phyloP scores from a whole-genome alignment of 352 stramenopile species.

The Phytophthora hibernalis region DNA sequence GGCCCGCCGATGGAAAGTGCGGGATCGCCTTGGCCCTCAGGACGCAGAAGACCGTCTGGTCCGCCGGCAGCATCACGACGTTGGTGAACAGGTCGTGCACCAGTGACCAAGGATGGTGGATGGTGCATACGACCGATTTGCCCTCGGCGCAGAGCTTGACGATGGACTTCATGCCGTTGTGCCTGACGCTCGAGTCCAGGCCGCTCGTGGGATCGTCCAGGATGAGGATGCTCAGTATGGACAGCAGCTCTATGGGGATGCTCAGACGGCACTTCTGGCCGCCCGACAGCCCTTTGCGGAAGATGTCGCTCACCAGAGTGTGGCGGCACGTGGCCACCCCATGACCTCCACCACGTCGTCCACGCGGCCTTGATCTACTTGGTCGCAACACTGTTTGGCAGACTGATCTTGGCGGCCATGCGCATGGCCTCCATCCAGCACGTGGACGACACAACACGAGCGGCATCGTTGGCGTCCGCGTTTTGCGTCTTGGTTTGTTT shows the following conservation, averaged over 20 bases:
- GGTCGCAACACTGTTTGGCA: slow-evolving; percentile 43
- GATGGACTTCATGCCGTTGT: slow-evolving; percentile 60
- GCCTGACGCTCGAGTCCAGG: slow-evolving; percentile 54
- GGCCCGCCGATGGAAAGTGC: slow-evolving; percentile 43
- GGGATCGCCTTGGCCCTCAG: slow-evolving; percentile 41
- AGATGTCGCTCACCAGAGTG: slow-evolving; percentile 80
- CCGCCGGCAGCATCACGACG: slow-evolving; percentile 63
- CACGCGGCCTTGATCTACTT: slow-evolving; percentile 47
- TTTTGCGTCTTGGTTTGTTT: too few relatives aligned
- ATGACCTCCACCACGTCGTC: slow-evolving; percentile 61
- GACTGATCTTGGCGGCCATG: slow-evolving; percentile 66
- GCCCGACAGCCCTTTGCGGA: slow-evolving; percentile 75
- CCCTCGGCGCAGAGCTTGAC: slow-evolving; percentile 38
- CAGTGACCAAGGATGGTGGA: slow-evolving; percentile 71
- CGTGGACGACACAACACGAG: too few relatives aligned
- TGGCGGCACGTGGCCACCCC: slow-evolving; percentile 48
- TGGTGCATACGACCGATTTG: slow-evolving; percentile 66
- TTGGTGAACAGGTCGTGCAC: slow-evolving; percentile 73
- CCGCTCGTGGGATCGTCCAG: slow-evolving; percentile 83
- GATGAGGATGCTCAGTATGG: slow-evolving; percentile 74
- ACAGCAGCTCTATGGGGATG: slow-evolving; percentile 84
- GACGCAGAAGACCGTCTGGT: slow-evolving; percentile 84
- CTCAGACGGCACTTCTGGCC: slow-evolving; percentile 82
- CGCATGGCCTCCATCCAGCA: slow-evolving; percentile 73
- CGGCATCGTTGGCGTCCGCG: too few relatives aligned